Conservation (phyloP, 169 alveolate species). For the Cryptosporidium ryanae region DNA sequence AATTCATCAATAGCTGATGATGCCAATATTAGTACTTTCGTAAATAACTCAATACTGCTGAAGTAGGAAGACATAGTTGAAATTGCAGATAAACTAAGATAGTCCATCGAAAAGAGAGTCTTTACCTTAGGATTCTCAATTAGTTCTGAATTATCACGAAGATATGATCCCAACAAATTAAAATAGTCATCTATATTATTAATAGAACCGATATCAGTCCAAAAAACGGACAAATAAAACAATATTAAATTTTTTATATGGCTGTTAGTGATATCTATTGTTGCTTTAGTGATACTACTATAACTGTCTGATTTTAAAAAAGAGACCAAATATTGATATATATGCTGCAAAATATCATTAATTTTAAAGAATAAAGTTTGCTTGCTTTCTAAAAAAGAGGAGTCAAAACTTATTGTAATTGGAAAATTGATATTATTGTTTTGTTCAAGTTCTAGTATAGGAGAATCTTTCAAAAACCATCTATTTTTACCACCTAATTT, state of each 20-base stretch:
- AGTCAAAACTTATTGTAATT: background rate
- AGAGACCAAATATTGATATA: slow-evolving; percentile 12
- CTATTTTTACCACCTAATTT: slow-evolving; percentile 81
- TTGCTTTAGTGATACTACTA: background rate
- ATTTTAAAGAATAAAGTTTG: slow-evolving; percentile 9
- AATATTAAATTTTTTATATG: slow-evolving; percentile 30
- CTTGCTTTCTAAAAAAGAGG: background rate
- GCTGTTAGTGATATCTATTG: slow-evolving; percentile 3
- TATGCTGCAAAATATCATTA: slow-evolving; percentile 43
- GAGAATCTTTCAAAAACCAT: slow-evolving; percentile 76
- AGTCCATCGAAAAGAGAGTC: slow-evolving; percentile 53
- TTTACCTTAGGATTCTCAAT: slow-evolving; percentile 45
- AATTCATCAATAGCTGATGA: slow-evolving; percentile 28
- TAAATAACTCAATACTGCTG: slow-evolving; percentile 23
- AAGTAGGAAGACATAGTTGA: background rate
- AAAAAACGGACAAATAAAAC: slow-evolving; percentile 37
- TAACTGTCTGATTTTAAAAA: background rate
- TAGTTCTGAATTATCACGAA: slow-evolving; percentile 4
- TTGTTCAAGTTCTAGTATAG: slow-evolving; percentile 17
- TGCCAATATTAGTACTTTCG: slow-evolving; percentile 44
- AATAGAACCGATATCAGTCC: slow-evolving; percentile 21
- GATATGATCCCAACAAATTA: slow-evolving; percentile 3
- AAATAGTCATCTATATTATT: slow-evolving; percentile 27
- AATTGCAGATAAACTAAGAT: background rate
- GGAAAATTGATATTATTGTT: background rate